Conservation (phyloP, 2,329 filamentous ascomycete species). For the Lasiodiplodia sp. region DNA sequence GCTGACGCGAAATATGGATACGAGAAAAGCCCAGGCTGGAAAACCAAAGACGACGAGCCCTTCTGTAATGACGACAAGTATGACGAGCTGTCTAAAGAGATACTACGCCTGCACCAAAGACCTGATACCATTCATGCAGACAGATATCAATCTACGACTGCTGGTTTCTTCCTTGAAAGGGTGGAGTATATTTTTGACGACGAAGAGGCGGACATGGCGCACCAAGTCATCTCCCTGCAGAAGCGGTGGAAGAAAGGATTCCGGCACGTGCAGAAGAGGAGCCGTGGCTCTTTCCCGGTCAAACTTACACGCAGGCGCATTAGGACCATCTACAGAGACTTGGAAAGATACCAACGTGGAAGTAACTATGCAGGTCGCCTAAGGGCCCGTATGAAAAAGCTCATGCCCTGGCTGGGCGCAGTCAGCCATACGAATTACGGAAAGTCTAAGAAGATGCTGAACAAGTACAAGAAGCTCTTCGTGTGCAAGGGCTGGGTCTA, state of each 20-base stretch:
- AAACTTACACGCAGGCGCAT: background rate
- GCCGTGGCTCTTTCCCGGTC: background rate
- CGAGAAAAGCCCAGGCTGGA: background rate
- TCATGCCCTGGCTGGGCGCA: background rate
- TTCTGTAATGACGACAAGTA: background rate
- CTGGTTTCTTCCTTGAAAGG: background rate
- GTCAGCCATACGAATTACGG: background rate
- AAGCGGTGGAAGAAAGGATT: background rate
- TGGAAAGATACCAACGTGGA: background rate
- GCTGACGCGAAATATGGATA: background rate
- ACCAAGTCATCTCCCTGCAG: background rate
- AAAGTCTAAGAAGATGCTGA: background rate
- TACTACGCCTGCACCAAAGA: background rate
- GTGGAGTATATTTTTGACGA: background rate
- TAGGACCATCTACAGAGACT: background rate
- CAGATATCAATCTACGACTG: background rate
- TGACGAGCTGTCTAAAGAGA: background rate
- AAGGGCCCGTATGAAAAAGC: background rate
- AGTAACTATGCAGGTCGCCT: accelerated
- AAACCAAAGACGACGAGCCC: too few species aligned
- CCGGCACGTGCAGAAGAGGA: background rate
- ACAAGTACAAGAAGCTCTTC: background rate
- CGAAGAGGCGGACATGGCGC: background rate
- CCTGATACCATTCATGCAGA: slow-evolving; percentile 68
- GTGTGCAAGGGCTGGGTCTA: background rate